Evolutionary conservation across 345 rosid species (phyloP).

Genomic region (Melaleuca alternifolia): DNA sequence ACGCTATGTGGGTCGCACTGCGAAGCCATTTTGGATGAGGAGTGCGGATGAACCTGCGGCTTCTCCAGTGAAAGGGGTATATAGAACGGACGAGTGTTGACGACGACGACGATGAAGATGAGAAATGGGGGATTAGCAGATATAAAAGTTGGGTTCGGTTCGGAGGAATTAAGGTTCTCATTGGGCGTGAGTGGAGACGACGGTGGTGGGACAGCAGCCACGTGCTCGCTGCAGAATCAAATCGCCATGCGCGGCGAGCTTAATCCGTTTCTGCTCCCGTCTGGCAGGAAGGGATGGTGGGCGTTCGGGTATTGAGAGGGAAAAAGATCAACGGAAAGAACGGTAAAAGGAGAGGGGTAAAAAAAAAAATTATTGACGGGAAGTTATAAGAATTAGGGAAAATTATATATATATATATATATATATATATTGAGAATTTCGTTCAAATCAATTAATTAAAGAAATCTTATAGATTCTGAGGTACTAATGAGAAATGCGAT

Average conservation of each 20-base stretch:
- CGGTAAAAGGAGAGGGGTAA: not conserved
- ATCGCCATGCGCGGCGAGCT: not conserved
- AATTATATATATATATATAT: too few species aligned
- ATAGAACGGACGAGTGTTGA: not conserved
- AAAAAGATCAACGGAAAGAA: not conserved
- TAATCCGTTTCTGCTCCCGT: not conserved
- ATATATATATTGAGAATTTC: too few species aligned
- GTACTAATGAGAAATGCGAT: fast-evolving
- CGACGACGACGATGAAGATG: not conserved
- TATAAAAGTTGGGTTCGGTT: not conserved
- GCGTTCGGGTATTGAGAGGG: not conserved
- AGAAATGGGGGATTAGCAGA: not conserved
- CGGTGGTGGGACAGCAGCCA: not conserved
- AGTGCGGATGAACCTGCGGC: not conserved
- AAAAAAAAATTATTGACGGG: too few species aligned
- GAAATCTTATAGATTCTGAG: not conserved
- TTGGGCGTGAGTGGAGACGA: not conserved
- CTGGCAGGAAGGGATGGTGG: not conserved
- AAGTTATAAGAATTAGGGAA: too few species aligned
- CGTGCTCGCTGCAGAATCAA: not conserved
- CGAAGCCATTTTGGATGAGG: not conserved
- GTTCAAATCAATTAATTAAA: not conserved
- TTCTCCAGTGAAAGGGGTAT: not conserved
- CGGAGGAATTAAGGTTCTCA: not conserved
- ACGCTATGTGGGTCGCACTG: not conserved